phyloP scores from a whole-genome alignment of 2,329 filamentous ascomycete genomes.

The Fusarium sp. region DNA sequence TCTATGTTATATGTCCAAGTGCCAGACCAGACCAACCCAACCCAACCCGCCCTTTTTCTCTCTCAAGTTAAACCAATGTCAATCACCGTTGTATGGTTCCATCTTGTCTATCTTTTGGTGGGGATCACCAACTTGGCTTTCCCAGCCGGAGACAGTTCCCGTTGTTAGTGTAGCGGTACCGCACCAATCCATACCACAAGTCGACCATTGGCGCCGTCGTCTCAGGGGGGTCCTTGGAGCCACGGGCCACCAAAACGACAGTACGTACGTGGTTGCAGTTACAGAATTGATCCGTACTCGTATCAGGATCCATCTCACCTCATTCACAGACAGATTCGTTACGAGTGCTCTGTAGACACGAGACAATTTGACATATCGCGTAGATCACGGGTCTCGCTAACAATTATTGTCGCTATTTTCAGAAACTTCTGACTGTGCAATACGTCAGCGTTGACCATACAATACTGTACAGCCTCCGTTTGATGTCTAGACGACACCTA shows the following conservation, averaged over 20 bases:
- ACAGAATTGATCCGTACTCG: slow-evolving; percentile 40
- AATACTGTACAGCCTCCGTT: slow-evolving; percentile 5
- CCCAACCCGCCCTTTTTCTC: neutral
- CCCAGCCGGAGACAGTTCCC: slow-evolving; percentile 44
- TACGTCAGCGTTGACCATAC: slow-evolving; percentile 28
- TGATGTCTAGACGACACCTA: slow-evolving; percentile 32
- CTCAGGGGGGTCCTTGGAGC: slow-evolving; percentile 37
- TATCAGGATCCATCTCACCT: slow-evolving; percentile 38
- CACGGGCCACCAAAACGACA: slow-evolving; percentile 11
- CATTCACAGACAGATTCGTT: slow-evolving; percentile 16
- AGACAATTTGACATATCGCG: neutral
- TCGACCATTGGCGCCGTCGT: slow-evolving; percentile 38
- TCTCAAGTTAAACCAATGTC: neutral
- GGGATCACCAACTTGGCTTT: slow-evolving; percentile 39
- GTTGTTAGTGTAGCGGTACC: slow-evolving; percentile 44
- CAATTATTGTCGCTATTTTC: slow-evolving; percentile 20
- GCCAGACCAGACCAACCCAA: neutral
- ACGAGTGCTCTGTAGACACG: slow-evolving; percentile 16
- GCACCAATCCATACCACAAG: neutral
- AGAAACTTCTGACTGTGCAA: slow-evolving; percentile 23
- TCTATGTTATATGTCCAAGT: slow-evolving; percentile 13
- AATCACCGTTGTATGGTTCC: slow-evolving; percentile 8
- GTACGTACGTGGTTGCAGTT: slow-evolving; percentile 16
- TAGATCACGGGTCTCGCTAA: slow-evolving; percentile 2
- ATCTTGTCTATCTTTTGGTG: slow-evolving; percentile 23